A percentile compares a stretch with the other conserved stretches of the same genome.
phyloP scores from a whole-genome alignment of 2,329 filamentous ascomycete species.

The Colletotrichum eremochloae region DNA sequence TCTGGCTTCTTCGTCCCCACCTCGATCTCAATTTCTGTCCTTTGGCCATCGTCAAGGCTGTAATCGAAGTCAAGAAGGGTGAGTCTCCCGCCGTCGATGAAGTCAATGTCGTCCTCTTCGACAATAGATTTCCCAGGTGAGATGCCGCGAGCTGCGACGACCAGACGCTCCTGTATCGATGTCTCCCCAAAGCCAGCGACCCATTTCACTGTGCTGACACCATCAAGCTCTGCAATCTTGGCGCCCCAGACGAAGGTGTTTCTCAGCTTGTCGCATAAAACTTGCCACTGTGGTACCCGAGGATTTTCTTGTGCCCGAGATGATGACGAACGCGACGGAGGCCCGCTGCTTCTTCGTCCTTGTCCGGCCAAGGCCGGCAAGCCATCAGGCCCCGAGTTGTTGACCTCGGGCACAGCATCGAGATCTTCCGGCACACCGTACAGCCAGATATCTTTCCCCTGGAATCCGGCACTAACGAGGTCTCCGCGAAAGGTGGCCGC shows the following conservation, averaged over 20 bases:
- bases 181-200: conserved; percentile 68
- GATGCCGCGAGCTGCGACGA: conserved; percentile 81
- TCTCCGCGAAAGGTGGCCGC: conserved; percentile 78
- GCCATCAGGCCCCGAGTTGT: conserved; percentile 49
- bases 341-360: conserved; percentile 57
- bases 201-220: conserved; percentile 79
- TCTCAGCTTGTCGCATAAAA: conserved; percentile 75
- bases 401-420: conserved; percentile 68
- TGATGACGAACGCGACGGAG: conserved; percentile 56
- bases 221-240: conserved; percentile 74
- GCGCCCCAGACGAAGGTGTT: conserved; percentile 79
- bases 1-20: conserved; percentile 79
- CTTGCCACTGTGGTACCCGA: conserved; percentile 75
- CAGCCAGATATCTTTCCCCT: conserved; percentile 80
- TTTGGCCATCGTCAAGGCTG: conserved; percentile 65
- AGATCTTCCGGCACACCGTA: conserved; percentile 83
- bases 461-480: conserved; percentile 80
- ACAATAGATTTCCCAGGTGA: conserved; percentile 68
- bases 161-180: conserved; percentile 67
- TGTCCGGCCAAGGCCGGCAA: conserved; percentile 44
- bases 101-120: conserved; percentile 79
- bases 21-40: conserved; percentile 75
- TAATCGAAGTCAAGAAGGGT: conserved; percentile 82
- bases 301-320: conserved; percentile 53
- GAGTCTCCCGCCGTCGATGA: conserved; percentile 83